Conservation (phyloP, 2,329 filamentous ascomycete genomes). For the Rhynchosporium secalis region DNA sequence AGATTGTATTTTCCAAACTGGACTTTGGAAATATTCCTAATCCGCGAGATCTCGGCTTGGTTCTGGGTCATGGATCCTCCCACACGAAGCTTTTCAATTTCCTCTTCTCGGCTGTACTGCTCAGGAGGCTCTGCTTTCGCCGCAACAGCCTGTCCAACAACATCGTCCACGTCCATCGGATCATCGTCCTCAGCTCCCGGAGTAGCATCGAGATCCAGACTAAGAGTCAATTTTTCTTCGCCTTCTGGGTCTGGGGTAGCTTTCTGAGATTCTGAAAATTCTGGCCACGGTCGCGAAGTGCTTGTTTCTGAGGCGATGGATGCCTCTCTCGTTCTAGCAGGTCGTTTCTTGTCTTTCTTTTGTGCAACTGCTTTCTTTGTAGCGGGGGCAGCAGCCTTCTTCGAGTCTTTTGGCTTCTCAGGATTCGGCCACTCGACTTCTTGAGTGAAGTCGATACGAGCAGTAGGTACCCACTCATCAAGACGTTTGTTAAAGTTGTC, state of each 20-base stretch:
- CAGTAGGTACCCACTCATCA: slow-evolving; percentile 80
- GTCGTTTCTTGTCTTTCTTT: slow-evolving; percentile 46
- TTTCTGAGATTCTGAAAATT: slow-evolving; percentile 37
- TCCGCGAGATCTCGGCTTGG: slow-evolving; percentile 91
- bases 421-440: slow-evolving; percentile 97
- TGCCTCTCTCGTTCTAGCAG: slow-evolving; percentile 37
- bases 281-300: slow-evolving; percentile 38
- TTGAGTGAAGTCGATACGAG: slow-evolving; percentile 79
- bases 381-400: slow-evolving; percentile 58
- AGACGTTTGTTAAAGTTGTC: slow-evolving; percentile 40
- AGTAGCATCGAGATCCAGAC: slow-evolving; percentile 37
- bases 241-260: slow-evolving; percentile 35
- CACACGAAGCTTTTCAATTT: slow-evolving; percentile 93
- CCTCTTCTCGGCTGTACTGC: slow-evolving; percentile 75
- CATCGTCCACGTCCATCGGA: slow-evolving; percentile 57
- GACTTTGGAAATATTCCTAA: slow-evolving; percentile 89
- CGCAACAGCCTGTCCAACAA: slow-evolving; percentile 38
- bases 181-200: slow-evolving; percentile 39
- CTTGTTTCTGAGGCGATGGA: slow-evolving; percentile 39
- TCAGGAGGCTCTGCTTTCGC: slow-evolving; percentile 40
- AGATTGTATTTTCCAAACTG: slow-evolving; percentile 92
- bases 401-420: slow-evolving; percentile 73
- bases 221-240: slow-evolving; percentile 33
- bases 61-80: slow-evolving; percentile 99
- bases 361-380: slow-evolving; percentile 42